Conservation (phyloP, 2,329 filamentous ascomycete species). For the Paecilomyces variotii region DNA sequence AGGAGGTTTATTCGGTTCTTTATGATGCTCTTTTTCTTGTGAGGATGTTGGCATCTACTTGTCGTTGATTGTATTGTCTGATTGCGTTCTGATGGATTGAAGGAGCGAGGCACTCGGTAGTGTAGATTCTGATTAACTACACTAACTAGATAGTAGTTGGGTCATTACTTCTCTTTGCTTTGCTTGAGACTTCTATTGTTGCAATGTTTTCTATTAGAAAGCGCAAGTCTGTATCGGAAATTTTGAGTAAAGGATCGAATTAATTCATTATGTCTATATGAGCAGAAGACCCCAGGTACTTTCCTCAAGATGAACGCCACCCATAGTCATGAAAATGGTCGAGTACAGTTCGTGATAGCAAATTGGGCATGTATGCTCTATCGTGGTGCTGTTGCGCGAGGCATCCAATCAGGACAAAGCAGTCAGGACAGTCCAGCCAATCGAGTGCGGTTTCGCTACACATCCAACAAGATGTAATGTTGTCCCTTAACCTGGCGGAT, state of each 20-base stretch:
- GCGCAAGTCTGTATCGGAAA: too few relatives aligned
- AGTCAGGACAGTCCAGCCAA: not conserved
- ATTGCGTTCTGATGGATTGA: not conserved
- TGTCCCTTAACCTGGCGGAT: not conserved
- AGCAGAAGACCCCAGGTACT: not conserved
- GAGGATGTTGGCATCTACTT: not conserved
- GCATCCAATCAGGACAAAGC: not conserved
- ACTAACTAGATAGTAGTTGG: too few relatives aligned
- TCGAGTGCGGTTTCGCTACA: not conserved
- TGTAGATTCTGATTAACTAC: too few relatives aligned
- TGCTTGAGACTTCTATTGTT: too few relatives aligned
- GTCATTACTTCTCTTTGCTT: too few relatives aligned
- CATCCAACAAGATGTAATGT: not conserved
- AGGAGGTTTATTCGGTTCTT: too few relatives aligned
- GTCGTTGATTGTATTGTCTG: not conserved
- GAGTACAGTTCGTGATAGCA: not conserved
- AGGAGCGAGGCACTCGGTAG: too few relatives aligned
- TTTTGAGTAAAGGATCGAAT: not conserved
- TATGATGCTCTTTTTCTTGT: not conserved
- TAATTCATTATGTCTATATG: not conserved
- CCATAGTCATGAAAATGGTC: not conserved
- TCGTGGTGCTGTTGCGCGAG: not conserved
- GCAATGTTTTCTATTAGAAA: too few relatives aligned
- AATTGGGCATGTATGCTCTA: not conserved
- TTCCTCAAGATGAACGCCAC: not conserved